Base-by-base conservation (phyloP, 345 rosid species). In the Chamaenerion angustifolium region DNA sequence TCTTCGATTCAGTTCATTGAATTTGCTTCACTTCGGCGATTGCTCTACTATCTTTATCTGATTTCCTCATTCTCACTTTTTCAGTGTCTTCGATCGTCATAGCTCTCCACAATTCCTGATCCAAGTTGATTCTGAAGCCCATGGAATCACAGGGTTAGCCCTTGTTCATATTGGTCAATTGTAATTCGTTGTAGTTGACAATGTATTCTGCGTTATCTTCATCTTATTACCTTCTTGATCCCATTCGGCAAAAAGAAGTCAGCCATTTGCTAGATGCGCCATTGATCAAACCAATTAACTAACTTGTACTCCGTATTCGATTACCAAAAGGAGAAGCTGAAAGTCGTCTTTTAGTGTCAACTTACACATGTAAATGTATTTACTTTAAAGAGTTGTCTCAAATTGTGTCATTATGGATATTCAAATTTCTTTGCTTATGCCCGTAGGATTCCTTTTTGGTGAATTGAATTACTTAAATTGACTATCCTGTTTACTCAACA, bases 91-190 rank as follows among this genome's bases (percentile, higher is more conserved):
- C 12, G 19, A 60, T 52, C 40, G 27, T 44, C 25, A 46, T 12
- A 10, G 56, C 51, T 48, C 45, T 37, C 0, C 43, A 40, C 49
- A 51, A 23, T 56, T 40, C 52, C 48, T 56, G 51, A 45, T 60
- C 54, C 27, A 51, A 50, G 51, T 49, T 53, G 48, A 35, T 55
- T 23, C 44, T 43, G 63, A 31, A 58, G 66, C 63, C 57, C 62
- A 72, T 82, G 92, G 92, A 82, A 61, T 70, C 86, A 57, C 75
- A 81, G 45, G 81, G 86, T 76, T 61, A 67, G 55, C 40, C 15
- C 51, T 15, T 41, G 4, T 40, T 13, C 16, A 15, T 21, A 40
- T 43, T 65, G 11, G 31, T 12, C 21, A n/a, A 35, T 25, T 56
- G 40, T 40, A 27, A 11, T 62, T 45, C 13, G 3, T 54, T 18